Evolutionary conservation across 768 basidiomycete genomes (phyloP).

Genomic region (Pleurotus cornucopiae): DNA sequence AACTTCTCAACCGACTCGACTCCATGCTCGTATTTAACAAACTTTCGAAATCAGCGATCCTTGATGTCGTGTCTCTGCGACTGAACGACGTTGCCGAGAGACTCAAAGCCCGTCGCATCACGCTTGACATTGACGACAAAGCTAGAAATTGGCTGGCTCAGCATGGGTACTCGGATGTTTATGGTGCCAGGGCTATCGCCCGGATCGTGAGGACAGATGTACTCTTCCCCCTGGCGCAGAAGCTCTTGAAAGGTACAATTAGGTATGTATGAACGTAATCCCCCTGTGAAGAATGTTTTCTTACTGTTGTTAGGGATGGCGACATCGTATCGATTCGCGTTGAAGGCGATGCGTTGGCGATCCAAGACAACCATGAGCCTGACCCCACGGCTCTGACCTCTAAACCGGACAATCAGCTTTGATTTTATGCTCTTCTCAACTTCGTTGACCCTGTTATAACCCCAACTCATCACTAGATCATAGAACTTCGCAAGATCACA

Average conservation of each 20-base stretch:
- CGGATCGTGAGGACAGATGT: constrained; percentile 82
- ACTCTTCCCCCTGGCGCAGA: constrained; percentile 77
- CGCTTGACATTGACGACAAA: constrained; percentile 59
- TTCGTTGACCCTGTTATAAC: too few relatives aligned
- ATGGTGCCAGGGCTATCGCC: constrained; percentile 86
- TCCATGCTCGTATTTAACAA: constrained; percentile 90
- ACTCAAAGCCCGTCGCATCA: constrained; percentile 61
- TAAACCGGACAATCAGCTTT: not conserved
- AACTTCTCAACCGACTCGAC: constrained; percentile 86
- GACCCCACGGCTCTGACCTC: constrained; percentile 30
- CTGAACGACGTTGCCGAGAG: constrained; percentile 70
- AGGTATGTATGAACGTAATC: constrained; percentile 35
- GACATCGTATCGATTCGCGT: constrained; percentile 60
- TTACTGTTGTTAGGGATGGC: constrained; percentile 44
- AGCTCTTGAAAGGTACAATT: constrained; percentile 75
- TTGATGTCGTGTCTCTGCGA: constrained; percentile 76
- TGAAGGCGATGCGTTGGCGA: constrained; percentile 40
- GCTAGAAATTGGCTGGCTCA: constrained; percentile 68
- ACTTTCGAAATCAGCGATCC: constrained; percentile 65
- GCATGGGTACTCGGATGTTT: constrained; percentile 78
- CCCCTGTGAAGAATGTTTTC: not conserved
- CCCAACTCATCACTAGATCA: too few relatives aligned
- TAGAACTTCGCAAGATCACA: too few relatives aligned
- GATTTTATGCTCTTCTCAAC: too few relatives aligned
- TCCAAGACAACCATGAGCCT: constrained; percentile 58